These are phyloP conservation scores for Funneliformis mosseae DNA, from an alignment of 192 early-diverging fungal species.

Conservation along the genomic window DNA sequence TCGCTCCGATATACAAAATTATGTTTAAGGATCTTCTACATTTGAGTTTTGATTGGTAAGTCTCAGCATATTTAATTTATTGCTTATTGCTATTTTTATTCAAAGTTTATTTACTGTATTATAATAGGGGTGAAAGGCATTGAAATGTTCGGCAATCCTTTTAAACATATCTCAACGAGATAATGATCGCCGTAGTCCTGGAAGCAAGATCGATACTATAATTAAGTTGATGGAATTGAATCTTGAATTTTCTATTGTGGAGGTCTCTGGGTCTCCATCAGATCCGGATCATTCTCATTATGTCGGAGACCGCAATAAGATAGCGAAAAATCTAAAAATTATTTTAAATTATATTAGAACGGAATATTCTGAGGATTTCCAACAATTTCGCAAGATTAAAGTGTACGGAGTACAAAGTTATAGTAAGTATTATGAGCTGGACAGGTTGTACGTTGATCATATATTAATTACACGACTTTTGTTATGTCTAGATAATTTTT, in stretches of 20 bases:
- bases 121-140: no score
- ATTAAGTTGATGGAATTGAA: not conserved
- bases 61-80: no score
- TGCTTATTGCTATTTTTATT: no score
- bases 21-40: no score
- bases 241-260: not conserved
- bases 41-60: no score
- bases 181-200: not conserved
- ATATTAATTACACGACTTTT: not conserved
- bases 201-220: not conserved
- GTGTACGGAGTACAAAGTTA: not conserved
- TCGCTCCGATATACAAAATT: no score
- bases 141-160: no score
- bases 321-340: conserved; percentile 1
- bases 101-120: no score
- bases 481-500: not conserved
- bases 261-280: conserved; percentile 3
- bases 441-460: no score
- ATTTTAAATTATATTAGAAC: conserved; percentile 19
- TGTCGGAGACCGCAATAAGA: not conserved
- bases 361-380: not conserved
- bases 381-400: conserved; percentile 14
- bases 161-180: not conserved
- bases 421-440: conserved; percentile 9
- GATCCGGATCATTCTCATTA: not conserved